Evolutionary conservation across 768 basidiomycete species (phyloP), one percentile per base, ranked within the genome.

Genomic region (Sutorius australiensis): DNA sequence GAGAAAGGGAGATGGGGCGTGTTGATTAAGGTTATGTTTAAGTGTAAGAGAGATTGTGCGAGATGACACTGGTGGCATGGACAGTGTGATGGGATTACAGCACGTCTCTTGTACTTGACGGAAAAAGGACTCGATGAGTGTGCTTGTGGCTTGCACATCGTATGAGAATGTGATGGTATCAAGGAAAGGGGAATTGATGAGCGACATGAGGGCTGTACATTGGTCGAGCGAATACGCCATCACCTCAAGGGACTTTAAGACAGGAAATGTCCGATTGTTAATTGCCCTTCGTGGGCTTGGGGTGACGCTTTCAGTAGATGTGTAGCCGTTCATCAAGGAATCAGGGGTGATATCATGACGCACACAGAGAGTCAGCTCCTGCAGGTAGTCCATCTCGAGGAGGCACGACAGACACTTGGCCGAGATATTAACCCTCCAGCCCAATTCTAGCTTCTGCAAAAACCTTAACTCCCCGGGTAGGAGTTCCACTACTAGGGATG

Each of bases 171-270:
- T 53, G 53, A 70, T 50, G 11, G 34, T 59, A 5, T 58, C 57
- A 7, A 69, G 61, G 16, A 46, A 50, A 10, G 62, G 46, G n/a
- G 67, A 67, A 13, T 59, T 54, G 46, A 67, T 48, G 38, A 64
- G 51, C 31, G 62, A 56, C 3, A 69, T 3, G 16, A 69, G 55
- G 6, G 61, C 59, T 12, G 61, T 62, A 38, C 69, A 71, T 48
- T 67, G 67, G 3, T 61, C 56, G 13, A 71, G 69, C 16, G 60
- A 57, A 24, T 57, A 24, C 19, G 68, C 59, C 41, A 46, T 30
- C 44, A 69, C 49, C 32, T 61, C 69, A 44, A 71, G 36, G n/a
- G 45, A 52, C 37, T 41, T 65, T 32, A 69, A 46, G 41, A 40
- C 44, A 5, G 63, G 60, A 43, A 69, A 71, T 3, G 56, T 57